Conservation (phyloP, 73 alveolate species). For the Stentor roeselii region DNA sequence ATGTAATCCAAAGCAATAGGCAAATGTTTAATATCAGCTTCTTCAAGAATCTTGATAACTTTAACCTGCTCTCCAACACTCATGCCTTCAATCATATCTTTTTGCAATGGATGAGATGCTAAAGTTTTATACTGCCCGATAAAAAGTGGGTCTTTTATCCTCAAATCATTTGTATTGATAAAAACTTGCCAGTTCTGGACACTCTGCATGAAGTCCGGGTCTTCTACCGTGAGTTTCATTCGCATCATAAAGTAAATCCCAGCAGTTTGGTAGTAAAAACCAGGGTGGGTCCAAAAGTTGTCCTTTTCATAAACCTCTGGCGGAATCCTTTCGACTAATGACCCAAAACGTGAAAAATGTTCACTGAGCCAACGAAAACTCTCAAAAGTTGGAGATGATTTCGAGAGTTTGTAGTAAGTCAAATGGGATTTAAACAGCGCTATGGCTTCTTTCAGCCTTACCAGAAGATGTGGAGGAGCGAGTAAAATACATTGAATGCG, state of each 20-base stretch:
- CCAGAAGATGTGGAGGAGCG: not conserved
- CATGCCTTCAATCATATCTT: conserved; percentile 15
- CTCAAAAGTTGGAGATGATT: not conserved
- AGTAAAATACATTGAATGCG: not conserved
- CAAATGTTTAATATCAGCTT: conserved; percentile 6
- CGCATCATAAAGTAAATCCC: conserved; percentile 5
- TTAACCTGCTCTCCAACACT: not conserved
- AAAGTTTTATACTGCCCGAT: conserved; percentile 17
- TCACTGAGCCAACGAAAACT: conserved; percentile 5
- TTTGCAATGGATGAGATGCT: not conserved
- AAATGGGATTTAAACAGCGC: not conserved
- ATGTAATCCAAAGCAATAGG: not conserved
- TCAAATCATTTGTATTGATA: not conserved
- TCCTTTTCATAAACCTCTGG: not conserved
- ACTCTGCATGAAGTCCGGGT: conserved; percentile 6
- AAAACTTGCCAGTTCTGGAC: conserved; percentile 15
- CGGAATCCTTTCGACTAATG: conserved; percentile 1
- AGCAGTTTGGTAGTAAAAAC: conserved; percentile 7
- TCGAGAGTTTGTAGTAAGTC: not conserved
- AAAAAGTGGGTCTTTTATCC: conserved; percentile 20
- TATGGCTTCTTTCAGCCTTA: conserved; percentile 7
- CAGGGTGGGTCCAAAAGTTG: conserved; percentile 29
- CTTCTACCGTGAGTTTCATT: not conserved
- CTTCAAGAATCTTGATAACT: not conserved
- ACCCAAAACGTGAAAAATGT: not conserved